Evolutionary conservation across 805 yeast genomes (phyloP).

Genomic region (Scheffersomyces coipomensis): DNA sequence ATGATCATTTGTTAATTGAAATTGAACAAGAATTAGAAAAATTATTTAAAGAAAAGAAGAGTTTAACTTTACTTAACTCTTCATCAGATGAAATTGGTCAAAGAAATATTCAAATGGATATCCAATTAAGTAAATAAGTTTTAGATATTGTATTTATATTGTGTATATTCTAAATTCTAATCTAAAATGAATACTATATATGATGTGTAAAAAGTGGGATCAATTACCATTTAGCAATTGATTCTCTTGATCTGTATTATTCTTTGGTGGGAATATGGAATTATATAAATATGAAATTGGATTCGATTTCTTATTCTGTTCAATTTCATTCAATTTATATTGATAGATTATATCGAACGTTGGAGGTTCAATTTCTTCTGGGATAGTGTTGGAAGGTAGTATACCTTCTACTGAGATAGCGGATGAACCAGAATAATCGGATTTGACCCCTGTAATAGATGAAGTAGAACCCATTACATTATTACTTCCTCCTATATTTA

Average conservation of each 20-base stretch:
- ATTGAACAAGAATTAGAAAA: conserved; percentile 67
- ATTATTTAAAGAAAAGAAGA: conserved; percentile 39
- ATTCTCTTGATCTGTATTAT: neutral
- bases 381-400: conserved; percentile 17
- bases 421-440: conserved; percentile 17
- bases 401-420: conserved; percentile 15
- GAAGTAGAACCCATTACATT: neutral
- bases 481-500: conserved; percentile 2
- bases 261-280: neutral
- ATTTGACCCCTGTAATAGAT: conserved; percentile 13
- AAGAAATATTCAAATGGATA: conserved; percentile 25
- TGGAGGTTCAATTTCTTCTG: conserved; percentile 38
- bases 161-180: neutral
- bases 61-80: too few species aligned
- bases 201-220: too few species aligned
- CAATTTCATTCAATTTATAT: neutral
- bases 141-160: too few species aligned
- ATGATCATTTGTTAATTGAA: conserved; percentile 58
- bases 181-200: too few species aligned
- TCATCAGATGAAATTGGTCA: too few species aligned
- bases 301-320: neutral
- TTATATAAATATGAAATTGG: neutral
- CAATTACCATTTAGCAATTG: too few species aligned
- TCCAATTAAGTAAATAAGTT: conserved; percentile 15
- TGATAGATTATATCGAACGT: conserved; percentile 20